Evolutionary conservation across 495 filamentous ascomycete species (phyloP).

Genomic region (Penicillium riverlandense): DNA sequence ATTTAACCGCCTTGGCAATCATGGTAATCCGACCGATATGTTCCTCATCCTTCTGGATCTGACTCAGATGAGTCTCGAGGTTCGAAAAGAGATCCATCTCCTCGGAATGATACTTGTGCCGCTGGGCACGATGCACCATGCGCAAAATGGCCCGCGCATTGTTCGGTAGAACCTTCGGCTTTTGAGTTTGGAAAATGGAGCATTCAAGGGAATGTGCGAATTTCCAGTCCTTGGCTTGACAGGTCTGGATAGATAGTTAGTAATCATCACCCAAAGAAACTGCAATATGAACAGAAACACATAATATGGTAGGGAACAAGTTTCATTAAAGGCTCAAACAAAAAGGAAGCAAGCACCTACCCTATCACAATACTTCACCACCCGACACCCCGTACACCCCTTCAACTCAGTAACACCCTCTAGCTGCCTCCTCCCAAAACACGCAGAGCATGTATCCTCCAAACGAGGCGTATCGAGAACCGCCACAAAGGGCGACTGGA

Average conservation of each 20-base stretch:
- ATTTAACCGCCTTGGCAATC: slow-evolving; percentile 45
- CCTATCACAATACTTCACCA: slow-evolving; percentile 60
- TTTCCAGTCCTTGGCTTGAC: slow-evolving; percentile 57
- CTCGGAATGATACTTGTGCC: slow-evolving; percentile 23
- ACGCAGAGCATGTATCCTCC: slow-evolving; percentile 37
- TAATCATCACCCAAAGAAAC: not conserved
- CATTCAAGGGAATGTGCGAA: slow-evolving; percentile 55
- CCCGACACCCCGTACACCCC: slow-evolving; percentile 54
- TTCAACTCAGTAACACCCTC: slow-evolving; percentile 29
- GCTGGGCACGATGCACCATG: slow-evolving; percentile 37
- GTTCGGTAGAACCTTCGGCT: slow-evolving; percentile 46
- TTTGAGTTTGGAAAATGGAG: slow-evolving; percentile 37
- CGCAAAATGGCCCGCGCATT: slow-evolving; percentile 49
- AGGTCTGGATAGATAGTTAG: slow-evolving; percentile 36
- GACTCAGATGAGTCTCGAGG: slow-evolving; percentile 42
- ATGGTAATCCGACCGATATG: slow-evolving; percentile 43
- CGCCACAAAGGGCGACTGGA: slow-evolving; percentile 33
- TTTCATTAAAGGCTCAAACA: slow-evolving; percentile 4
- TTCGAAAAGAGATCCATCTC: slow-evolving; percentile 34
- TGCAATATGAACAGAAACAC: not conserved
- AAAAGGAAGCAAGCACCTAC: slow-evolving; percentile 28
- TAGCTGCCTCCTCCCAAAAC: slow-evolving; percentile 28
- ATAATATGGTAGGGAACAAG: not conserved
- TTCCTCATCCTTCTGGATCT: slow-evolving; percentile 28
- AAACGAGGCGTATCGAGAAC: slow-evolving; percentile 36